Evolutionary conservation across 768 basidiomycete genomes (phyloP).

Genomic region (Lactarius deliciosus): DNA sequence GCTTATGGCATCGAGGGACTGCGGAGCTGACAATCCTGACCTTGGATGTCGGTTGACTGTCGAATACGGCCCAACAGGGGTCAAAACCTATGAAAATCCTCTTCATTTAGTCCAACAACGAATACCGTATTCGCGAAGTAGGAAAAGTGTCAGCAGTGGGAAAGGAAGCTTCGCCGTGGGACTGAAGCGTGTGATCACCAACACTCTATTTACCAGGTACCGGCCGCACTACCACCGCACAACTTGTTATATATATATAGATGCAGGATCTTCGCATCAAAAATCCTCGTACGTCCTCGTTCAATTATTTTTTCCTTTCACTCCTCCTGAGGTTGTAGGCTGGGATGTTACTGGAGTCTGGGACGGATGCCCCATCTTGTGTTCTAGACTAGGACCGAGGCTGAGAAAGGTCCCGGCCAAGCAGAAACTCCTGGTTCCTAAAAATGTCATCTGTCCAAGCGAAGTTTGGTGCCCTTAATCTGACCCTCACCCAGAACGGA

Average conservation of each 20-base stretch:
- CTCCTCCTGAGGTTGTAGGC: not conserved
- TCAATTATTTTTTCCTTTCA: not conserved
- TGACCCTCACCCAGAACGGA: not conserved
- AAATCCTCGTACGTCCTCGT: not conserved
- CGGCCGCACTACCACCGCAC: not conserved
- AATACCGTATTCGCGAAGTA: not conserved
- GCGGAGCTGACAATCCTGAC: not conserved
- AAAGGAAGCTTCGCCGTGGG: slow-evolving; percentile 6
- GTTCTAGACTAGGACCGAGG: not conserved
- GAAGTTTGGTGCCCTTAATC: not conserved
- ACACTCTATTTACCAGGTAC: not conserved
- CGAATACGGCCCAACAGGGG: not conserved
- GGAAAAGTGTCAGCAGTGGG: not conserved
- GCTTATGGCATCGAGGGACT: not conserved
- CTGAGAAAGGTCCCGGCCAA: not conserved
- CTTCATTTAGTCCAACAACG: not conserved
- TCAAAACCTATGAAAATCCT: not conserved
- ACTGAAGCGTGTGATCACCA: not conserved
- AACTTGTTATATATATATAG: not conserved
- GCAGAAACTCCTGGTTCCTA: not conserved
- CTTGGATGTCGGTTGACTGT: not conserved
- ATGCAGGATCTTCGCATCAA: not conserved
- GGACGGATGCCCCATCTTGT: not conserved
- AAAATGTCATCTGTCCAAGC: not conserved
- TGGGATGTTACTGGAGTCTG: not conserved